phyloP scores from a whole-genome alignment of 306 rosid species.

The Quercus engelmannii region DNA sequence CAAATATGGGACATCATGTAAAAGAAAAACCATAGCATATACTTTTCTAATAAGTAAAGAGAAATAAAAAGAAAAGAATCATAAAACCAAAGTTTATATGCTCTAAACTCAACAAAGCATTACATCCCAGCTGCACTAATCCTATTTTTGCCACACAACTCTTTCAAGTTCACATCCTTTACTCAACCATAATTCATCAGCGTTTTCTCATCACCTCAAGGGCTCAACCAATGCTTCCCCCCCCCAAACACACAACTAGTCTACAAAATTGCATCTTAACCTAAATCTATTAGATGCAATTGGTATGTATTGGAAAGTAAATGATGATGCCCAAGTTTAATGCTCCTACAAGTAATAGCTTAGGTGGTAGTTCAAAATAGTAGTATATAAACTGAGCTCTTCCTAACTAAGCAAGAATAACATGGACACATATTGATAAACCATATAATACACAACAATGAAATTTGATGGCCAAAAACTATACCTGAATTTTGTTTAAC shows the following conservation, averaged over 20 bases:
- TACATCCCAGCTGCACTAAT: background rate
- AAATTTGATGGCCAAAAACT: constrained; percentile 15
- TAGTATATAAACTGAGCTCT: background rate
- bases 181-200: background rate
- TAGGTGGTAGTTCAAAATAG: background rate
- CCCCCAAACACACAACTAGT: background rate
- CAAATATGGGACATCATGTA: background rate
- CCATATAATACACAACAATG: background rate
- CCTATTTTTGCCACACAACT: background rate
- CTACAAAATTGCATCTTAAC: background rate
- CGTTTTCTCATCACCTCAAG: background rate
- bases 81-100: background rate
- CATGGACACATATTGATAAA: background rate
- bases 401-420: background rate
- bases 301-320: background rate
- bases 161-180: background rate
- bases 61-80: background rate
- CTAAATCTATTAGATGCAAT: background rate
- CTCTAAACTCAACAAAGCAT: background rate
- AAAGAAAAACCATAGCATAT: no score
- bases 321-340: background rate
- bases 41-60: background rate
- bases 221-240: background rate
- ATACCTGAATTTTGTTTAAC: constrained; percentile 89
- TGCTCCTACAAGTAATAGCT: background rate